These are phyloP conservation scores for Melampsora americana DNA, from an alignment of 1,284 basidiomycete species.

Conservation along the genomic window DNA sequence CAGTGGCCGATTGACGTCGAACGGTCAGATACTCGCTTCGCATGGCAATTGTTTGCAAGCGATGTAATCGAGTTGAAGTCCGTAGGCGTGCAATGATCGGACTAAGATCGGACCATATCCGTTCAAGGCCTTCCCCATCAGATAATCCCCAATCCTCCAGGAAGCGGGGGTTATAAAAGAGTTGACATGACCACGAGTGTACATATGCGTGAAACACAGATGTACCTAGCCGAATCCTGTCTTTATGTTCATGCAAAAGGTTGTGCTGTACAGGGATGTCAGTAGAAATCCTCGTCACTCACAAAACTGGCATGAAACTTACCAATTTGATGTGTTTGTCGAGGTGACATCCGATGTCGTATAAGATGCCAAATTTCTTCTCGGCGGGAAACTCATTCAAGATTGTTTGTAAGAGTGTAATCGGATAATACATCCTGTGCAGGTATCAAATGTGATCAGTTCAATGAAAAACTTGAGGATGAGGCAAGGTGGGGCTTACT, in stretches of 20 bases:
- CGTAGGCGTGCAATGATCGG: too few species aligned
- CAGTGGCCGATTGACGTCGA: too few species aligned
- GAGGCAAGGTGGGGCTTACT: not conserved
- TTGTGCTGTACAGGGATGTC: not conserved
- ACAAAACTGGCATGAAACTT: too few species aligned
- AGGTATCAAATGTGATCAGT: not conserved
- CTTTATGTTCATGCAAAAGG: not conserved
- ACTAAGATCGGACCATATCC: too few species aligned
- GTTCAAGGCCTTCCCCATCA: too few species aligned
- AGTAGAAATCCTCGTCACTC: not conserved
- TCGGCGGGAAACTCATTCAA: not conserved
- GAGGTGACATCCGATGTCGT: conserved; percentile 22
- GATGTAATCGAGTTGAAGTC: too few species aligned
- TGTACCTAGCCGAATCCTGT: too few species aligned
- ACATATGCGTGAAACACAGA: conserved; percentile 44
- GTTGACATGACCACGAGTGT: conserved; percentile 30
- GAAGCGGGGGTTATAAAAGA: conserved; percentile 14
- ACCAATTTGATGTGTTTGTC: conserved; percentile 19
- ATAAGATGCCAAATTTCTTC: not conserved
- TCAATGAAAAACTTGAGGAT: too few species aligned
- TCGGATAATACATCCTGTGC: conserved; percentile 2
- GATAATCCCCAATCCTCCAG: not conserved
- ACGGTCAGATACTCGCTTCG: too few species aligned
- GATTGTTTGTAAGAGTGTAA: not conserved
- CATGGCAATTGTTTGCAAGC: too few species aligned